A percentile compares a stretch with the other conserved stretches of the same genome.
Conservation (phyloP, 73 alveolate species). For the Blepharisma japonicum region DNA sequence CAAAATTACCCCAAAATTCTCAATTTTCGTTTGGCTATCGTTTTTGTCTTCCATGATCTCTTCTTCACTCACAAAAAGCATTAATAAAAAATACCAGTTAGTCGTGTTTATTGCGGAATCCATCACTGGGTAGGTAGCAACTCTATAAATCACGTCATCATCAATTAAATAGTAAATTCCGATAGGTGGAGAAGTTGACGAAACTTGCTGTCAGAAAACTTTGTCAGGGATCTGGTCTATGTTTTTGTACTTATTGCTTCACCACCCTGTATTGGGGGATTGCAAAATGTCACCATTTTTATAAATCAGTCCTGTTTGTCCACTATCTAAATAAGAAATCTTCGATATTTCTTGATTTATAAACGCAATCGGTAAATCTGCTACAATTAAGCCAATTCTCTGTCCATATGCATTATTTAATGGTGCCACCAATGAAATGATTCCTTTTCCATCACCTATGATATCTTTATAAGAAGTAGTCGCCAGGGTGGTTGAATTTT, state of each 20-base stretch:
- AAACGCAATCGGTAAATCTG: neutral
- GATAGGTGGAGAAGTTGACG: too few relatives aligned
- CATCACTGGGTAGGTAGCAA: neutral
- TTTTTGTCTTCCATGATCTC: neutral
- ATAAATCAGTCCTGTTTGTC: neutral
- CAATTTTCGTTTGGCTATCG: neutral
- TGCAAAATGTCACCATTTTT: neutral
- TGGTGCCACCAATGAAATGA: neutral
- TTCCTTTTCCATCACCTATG: neutral
- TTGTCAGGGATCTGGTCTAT: neutral
- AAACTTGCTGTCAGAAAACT: neutral
- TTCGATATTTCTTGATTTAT: neutral
- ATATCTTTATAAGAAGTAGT: neutral
- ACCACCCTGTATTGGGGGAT: neutral
- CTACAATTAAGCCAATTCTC: neutral
- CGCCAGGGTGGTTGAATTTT: neutral
- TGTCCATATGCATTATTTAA: neutral
- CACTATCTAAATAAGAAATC: neutral
- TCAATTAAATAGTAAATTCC: neutral
- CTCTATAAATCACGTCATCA: neutral
- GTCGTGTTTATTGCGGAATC: too few relatives aligned
- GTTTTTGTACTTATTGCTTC: neutral
- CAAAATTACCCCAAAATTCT: neutral
- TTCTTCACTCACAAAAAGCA: neutral
- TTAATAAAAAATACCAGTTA: neutral